Percentiles rank a stretch among this genome's conserved stretches.
Conservation (phyloP, 1,284 basidiomycete genomes). For the Ganoderma leucocontextum region DNA sequence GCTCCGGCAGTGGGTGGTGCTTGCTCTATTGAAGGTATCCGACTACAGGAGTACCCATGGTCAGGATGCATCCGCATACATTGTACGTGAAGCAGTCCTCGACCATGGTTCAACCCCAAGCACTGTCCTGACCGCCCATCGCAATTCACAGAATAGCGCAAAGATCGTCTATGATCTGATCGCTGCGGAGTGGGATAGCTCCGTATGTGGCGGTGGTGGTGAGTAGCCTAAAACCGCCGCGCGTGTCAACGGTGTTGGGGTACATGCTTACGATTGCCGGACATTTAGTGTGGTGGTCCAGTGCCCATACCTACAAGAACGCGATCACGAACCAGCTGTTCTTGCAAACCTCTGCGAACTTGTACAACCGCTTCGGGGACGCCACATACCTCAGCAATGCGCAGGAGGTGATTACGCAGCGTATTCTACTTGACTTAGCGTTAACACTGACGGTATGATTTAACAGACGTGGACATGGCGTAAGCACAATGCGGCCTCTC, state of each 20-base stretch:
- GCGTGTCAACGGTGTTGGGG: too few relatives aligned
- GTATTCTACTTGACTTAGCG: too few relatives aligned
- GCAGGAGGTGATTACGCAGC: conserved; percentile 42
- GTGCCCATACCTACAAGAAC: conserved; percentile 62
- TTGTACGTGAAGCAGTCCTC: conserved; percentile 40
- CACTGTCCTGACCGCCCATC: neutral
- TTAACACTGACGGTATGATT: neutral
- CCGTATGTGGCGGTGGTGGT: conserved; percentile 51
- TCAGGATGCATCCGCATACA: conserved; percentile 45
- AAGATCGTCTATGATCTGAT: conserved; percentile 57
- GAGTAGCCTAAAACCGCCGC: conserved; percentile 23
- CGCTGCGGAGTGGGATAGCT: conserved; percentile 51
- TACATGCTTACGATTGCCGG: neutral
- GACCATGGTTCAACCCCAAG: neutral
- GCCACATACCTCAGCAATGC: conserved; percentile 56
- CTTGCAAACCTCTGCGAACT: conserved; percentile 56
- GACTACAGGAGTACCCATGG: conserved; percentile 56
- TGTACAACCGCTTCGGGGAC: conserved; percentile 50
- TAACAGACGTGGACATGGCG: conserved; percentile 55
- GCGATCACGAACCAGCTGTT: conserved; percentile 66
- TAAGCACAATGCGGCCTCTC: conserved; percentile 39
- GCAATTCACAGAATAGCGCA: conserved; percentile 47
- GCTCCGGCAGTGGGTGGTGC: conserved; percentile 54
- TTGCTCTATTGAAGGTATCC: conserved; percentile 61
- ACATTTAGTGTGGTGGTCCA: conserved; percentile 61